Base-by-base conservation (phyloP, 108 stramenopile species). In the Parietichytrium sp. region DNA sequence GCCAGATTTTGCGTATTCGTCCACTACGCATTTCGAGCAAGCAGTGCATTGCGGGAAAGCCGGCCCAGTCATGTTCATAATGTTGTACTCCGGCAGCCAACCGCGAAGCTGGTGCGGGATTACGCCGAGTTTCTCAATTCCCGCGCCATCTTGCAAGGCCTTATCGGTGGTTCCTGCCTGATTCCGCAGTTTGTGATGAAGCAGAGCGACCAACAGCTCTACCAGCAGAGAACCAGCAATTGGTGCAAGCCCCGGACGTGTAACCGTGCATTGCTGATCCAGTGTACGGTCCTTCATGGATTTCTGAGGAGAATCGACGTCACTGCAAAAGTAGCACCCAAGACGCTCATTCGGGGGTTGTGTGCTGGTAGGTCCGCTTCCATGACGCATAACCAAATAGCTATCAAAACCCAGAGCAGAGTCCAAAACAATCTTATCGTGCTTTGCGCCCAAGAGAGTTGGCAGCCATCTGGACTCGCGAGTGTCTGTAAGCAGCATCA, bases 221-320 rank as follows among this genome's bases (percentile, higher is more conserved):
- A 94, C 97, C 13, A 95, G 94, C 90, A 96, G 93, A 45, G 92
- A 90, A 33, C 93, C 89, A 3, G 98, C 98, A 81, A 97, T 94
- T 13, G 94, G 95, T 3, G 97, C 96, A 47, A 99, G 88, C 6
- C 98, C 98, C 13, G 98, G 98, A 47, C 98, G 87, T 51, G 98
- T 98, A 16, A 96, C 95, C 4, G 98, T 99, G 85, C 98, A 99
- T 86, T 98, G 97, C 84, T 99, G 96, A 83, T 99, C 98, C 49
- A 99, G 80, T 8, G 98, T 99, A 7, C 97, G 91, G 85, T 97
- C 95, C 25, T 91, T 91, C 48, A 89, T 93, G 38, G 95, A 95
- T 85, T 99, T 95, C 54, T 92, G 94, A 4, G 98, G 96, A 29
- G 97, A 96, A 2, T 96, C 97, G 15, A 99, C 91, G 88, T 98